Base-by-base conservation (phyloP, 2,329 filamentous ascomycete species). In the Colletotrichum truncatum region DNA sequence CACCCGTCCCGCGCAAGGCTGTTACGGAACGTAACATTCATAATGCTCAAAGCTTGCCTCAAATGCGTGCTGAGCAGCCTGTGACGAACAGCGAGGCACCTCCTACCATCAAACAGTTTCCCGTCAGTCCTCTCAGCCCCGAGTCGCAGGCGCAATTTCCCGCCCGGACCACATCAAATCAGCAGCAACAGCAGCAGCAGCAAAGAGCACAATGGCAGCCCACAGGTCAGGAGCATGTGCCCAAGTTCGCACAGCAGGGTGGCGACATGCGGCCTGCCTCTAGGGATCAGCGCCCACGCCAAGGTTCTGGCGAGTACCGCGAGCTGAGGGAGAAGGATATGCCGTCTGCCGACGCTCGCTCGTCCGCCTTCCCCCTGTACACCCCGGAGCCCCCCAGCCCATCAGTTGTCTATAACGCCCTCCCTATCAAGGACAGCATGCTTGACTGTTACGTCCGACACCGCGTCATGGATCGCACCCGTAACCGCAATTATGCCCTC, bases 401-500 rank as follows among this genome's bases (percentile, higher is more conserved):
- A 5, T 77, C 78, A 43, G 74, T 76, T 12, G 71, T 85, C 23
- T 77, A 82, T 60, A 74, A 76, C 16, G 77, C 85, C 2, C 73
- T 73, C 7, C 78, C 82, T 2, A 73, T 87, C n/a, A 77, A 75
- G 53, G 77, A 83, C 48, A 75, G 76, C 2, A 80, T 82, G 67
- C 80, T 80, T 67, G 70, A 75, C 61, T 89, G 86, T 73, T 79
- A 83, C 61, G 80, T 81, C 39, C 72, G 73, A 4, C 86, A 89
- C 71, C 72, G 72, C 48, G 78, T 74, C 48, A 85, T 88, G 82
- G 78, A 82, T 57, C 74, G 79, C 36, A 80, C 81, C 56, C 75
- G 76, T 65, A 88, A 88, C 73, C 74, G 71, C 48, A 72, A 80
- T 69, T 84, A 87, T 70, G 79, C 85, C 2, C 76, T 88, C 18